Evolutionary conservation across 1,284 basidiomycete genomes (phyloP), one percentile per base, ranked within the genome.

Genomic region (Melampsora occidentalis): DNA sequence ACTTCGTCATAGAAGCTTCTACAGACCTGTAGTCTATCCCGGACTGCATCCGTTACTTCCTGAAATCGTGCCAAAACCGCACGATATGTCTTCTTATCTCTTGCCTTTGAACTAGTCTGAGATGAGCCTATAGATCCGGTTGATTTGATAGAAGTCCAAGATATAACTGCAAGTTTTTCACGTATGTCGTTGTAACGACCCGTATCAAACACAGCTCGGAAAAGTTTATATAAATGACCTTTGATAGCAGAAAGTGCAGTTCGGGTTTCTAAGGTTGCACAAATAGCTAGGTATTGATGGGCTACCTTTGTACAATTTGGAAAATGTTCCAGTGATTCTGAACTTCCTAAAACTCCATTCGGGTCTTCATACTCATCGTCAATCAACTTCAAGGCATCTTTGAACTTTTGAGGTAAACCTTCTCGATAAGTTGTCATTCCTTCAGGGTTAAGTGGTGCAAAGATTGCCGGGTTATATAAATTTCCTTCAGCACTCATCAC

Each of bases 401-500:
- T 77, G 71, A 82, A 80, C n/a, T 77, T 72, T 4, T 48, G 53
- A 1, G 81, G 80, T 6, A 82, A 77, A 9, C 78, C 53, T 4
- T 63, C 73, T 6, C 77, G 68, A 76, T 80, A 82, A 2, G 57
- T 51, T 7, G 71, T 46, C 7, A 78, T 79, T 4, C 73, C 75
- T 5, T 62, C 51, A 2, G 76, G 71, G 68, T 82, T 79, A 68
- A 78, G 49, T 2, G 80, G 80, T 42, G 79, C 78, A 80, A 98
- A 97, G 14, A 98, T 82, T 0, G 93, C 89, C 0, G 93, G 92
- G 82, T 98, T 98, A 83, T 97, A 97, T 1, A 99, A 85, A 80
- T 97, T 92, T 0, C 93, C 96, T 84, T 99, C 96, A 0, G 96
- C 96, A 70, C 89, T 90, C 95, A 98, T 97, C 78, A 98, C 89